Conservation (phyloP, 2,329 filamentous ascomycete species). For the Fusarium avenaceum region DNA sequence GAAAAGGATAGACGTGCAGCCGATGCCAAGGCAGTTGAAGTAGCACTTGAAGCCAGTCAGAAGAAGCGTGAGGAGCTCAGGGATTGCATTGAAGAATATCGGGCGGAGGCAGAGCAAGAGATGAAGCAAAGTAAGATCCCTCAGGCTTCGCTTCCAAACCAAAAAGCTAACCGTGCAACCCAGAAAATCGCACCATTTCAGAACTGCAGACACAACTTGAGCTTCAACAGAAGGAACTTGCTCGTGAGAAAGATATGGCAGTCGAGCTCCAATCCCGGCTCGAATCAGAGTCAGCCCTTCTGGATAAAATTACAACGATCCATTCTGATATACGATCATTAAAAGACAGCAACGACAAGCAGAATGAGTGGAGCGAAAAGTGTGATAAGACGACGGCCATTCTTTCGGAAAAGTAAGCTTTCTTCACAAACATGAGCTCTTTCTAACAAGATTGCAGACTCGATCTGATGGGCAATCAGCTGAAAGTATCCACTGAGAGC, state of each 20-base stretch:
- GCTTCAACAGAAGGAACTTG: conserved; percentile 39
- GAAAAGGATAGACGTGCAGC: conserved; percentile 48
- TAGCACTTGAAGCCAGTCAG: conserved; percentile 48
- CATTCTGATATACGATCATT: conserved; percentile 43
- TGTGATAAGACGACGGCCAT: conserved; percentile 8
- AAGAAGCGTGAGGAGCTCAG: conserved; percentile 53
- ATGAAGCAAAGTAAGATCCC: conserved; percentile 44
- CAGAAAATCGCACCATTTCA: conserved; percentile 48
- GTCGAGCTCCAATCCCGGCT: conserved; percentile 27
- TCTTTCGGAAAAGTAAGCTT: conserved; percentile 42
- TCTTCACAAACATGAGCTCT: neutral
- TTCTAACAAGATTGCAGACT: conserved; percentile 33
- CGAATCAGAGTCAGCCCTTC: conserved; percentile 25
- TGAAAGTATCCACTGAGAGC: conserved; percentile 4
- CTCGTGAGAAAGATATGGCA: conserved; percentile 11
- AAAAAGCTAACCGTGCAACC: conserved; percentile 4
- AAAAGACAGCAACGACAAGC: conserved; percentile 16
- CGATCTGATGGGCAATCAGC: conserved; percentile 21
- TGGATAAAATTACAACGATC: conserved; percentile 26
- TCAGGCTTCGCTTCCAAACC: neutral
- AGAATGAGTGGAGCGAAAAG: conserved; percentile 4
- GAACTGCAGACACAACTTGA: conserved; percentile 41
- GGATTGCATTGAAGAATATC: conserved; percentile 50
- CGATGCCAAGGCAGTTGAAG: conserved; percentile 45
- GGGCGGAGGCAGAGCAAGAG: conserved; percentile 41